A percentile compares a stretch with the other conserved stretches of the same genome.
Conservation (phyloP, 805 yeast genomes). For the Starmera caribaea region DNA sequence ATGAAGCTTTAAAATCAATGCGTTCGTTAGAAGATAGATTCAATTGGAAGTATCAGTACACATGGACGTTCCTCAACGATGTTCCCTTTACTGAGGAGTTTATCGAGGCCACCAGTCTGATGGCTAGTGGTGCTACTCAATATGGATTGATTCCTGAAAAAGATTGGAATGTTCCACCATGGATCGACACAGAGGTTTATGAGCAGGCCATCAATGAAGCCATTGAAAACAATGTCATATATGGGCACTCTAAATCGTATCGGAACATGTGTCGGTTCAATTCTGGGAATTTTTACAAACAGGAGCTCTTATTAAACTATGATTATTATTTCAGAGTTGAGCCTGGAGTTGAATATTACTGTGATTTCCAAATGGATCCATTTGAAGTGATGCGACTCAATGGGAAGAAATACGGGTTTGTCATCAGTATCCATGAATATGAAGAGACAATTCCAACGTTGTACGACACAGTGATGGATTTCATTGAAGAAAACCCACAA, state of each 20-base stretch:
- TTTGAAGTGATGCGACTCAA: constrained; percentile 71
- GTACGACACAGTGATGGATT: constrained; percentile 66
- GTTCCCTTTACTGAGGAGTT: constrained; percentile 58
- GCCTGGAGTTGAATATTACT: constrained; percentile 81
- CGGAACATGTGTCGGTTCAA: constrained; percentile 96
- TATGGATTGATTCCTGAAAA: constrained; percentile 56
- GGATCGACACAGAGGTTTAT: constrained; percentile 52
- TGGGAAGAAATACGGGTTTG: constrained; percentile 78
- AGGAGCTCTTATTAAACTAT: constrained; percentile 57
- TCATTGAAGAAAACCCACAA: constrained; percentile 47
- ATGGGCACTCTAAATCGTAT: constrained; percentile 58
- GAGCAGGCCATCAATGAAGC: constrained; percentile 35
- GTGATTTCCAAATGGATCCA: constrained; percentile 86
- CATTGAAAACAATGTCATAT: constrained; percentile 40
- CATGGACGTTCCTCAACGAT: constrained; percentile 76
- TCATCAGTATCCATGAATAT: constrained; percentile 75
- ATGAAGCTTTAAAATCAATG: constrained; percentile 67
- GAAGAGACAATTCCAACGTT: constrained; percentile 77
- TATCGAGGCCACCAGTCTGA: constrained; percentile 45
- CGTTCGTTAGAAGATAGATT: constrained; percentile 71
- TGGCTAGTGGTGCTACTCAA: constrained; percentile 56
- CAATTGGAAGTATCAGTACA: constrained; percentile 54
- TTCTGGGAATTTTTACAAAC: constrained; percentile 83
- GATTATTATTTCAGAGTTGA: constrained; percentile 95
- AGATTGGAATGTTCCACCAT: constrained; percentile 73